phyloP scores from a whole-genome alignment of 129 eudicot genomes.

The Lonicera japonica region DNA sequence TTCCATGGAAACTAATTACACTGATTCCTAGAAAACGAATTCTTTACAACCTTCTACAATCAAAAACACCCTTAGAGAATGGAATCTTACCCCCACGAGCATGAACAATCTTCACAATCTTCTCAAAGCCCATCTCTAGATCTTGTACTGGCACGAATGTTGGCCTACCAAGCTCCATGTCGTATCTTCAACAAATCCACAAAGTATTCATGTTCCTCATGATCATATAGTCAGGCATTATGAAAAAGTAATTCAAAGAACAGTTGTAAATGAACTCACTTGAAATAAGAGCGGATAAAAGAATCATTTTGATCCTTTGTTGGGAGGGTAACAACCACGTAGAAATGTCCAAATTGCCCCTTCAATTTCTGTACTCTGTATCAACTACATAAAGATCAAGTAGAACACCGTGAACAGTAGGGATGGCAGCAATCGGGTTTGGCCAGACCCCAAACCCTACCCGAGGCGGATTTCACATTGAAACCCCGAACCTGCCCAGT shows the following conservation, averaged over 20 bases:
- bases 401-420: no score
- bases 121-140: constrained; percentile 92
- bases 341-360: constrained; percentile 81
- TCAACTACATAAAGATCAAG: no score
- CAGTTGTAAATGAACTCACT: constrained; percentile 33
- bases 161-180: constrained; percentile 71
- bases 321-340: constrained; percentile 81
- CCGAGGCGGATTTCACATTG: no score
- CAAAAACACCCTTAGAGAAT: background rate
- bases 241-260: no score
- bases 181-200: constrained; percentile 39
- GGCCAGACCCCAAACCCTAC: no score
- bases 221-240: constrained; percentile 5
- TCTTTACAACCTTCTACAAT: no score
- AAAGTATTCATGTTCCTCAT: background rate
- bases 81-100: constrained; percentile 80
- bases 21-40: no score
- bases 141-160: constrained; percentile 71
- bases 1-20: no score
- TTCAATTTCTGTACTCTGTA: constrained; percentile 74
- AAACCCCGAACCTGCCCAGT: no score
- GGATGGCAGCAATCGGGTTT: no score
- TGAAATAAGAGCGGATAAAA: constrained; percentile 59
- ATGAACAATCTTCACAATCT: constrained; percentile 83
- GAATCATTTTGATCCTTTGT: constrained; percentile 83